Evolutionary conservation across 768 basidiomycete genomes (phyloP).

Genomic region (Mycena amicta): DNA sequence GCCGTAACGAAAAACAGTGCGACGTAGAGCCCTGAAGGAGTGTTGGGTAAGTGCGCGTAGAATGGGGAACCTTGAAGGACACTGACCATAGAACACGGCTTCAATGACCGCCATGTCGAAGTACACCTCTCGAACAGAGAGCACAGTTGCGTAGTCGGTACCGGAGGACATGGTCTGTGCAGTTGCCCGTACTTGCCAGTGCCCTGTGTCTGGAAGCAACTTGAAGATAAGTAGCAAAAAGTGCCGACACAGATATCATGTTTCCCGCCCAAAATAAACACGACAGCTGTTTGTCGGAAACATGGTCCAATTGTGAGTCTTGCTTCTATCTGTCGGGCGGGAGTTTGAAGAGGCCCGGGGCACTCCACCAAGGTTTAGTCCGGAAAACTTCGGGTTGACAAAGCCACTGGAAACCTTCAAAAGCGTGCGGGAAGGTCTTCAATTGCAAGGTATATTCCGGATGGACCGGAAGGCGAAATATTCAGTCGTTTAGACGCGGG

Average conservation of each 20-base stretch:
- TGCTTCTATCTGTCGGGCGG: not conserved
- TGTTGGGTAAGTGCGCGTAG: not conserved
- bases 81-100: not conserved
- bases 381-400: too few relatives aligned
- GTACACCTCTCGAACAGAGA: not conserved
- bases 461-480: too few relatives aligned
- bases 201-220: too few relatives aligned
- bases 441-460: too few relatives aligned
- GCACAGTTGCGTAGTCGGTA: not conserved
- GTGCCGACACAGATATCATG: not conserved
- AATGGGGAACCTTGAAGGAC: not conserved
- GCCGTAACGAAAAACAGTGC: not conserved
- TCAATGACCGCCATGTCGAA: not conserved
- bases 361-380: too few relatives aligned
- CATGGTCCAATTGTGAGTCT: too few relatives aligned
- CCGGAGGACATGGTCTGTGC: not conserved
- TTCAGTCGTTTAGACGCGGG: too few relatives aligned
- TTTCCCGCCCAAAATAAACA: not conserved
- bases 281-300: not conserved
- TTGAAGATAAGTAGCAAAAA: not conserved
- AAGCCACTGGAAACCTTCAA: too few relatives aligned
- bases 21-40: not conserved
- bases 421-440: too few relatives aligned
- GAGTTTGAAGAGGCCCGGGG: not conserved
- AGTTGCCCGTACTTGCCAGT: not conserved